Evolutionary conservation across 2,329 filamentous ascomycete genomes (phyloP).

Genomic region (Aspergillus amoenus): DNA sequence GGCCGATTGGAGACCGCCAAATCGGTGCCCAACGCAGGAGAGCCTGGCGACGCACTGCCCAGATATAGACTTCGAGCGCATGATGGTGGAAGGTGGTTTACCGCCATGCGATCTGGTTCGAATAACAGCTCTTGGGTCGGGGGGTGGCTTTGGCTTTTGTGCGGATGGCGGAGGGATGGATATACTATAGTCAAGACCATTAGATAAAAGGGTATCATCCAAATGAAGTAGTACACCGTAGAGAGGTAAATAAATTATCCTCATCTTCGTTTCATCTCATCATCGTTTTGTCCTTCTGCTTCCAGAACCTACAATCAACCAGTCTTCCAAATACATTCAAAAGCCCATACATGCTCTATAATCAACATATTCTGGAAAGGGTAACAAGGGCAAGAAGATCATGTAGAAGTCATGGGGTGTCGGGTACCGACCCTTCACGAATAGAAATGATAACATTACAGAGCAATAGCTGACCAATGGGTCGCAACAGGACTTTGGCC

Average conservation of each 20-base stretch:
- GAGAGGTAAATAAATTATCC: background rate
- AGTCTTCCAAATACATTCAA: conserved; percentile 13
- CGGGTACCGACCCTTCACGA: background rate
- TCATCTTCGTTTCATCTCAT: conserved; percentile 8
- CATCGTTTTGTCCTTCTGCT: background rate
- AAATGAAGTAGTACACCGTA: background rate
- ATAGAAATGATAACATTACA: conserved; percentile 14
- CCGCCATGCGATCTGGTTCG: background rate
- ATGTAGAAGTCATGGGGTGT: background rate
- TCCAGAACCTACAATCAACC: conserved; percentile 17
- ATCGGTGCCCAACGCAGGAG: background rate
- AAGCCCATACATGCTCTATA: conserved; percentile 22
- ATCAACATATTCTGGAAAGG: conserved; percentile 16
- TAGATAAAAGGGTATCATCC: conserved; percentile 7
- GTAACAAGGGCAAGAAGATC: conserved; percentile 1
- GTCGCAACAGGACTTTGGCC: conserved; percentile 1
- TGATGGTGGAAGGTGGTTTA: conserved; percentile 1
- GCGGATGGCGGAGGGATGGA: background rate
- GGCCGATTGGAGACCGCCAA: background rate
- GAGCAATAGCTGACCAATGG: conserved; percentile 6
- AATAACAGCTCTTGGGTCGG: background rate
- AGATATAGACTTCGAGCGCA: background rate
- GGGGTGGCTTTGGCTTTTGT: background rate
- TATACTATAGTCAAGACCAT: conserved; percentile 10
- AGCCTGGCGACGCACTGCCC: background rate